Conservation (phyloP, 371 early-diverging fungal species). For the Globomyces sp. region DNA sequence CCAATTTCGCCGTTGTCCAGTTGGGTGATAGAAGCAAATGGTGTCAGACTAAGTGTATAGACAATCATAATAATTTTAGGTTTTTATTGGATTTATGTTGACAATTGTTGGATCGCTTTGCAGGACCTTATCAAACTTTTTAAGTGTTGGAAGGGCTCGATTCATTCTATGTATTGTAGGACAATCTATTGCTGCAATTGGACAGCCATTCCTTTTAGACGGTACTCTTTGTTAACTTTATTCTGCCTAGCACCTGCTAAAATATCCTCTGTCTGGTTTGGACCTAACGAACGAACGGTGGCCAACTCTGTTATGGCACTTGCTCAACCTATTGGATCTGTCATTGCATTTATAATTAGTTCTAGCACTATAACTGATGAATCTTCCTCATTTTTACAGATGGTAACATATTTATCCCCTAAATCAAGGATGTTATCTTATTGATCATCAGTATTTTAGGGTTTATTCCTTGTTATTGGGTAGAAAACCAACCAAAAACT, state of each 20-base stretch:
- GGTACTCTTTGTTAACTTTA: conserved; percentile 6
- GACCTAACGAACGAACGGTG: conserved; percentile 51
- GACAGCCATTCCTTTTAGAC: conserved; percentile 62
- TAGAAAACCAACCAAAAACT: conserved; percentile 47
- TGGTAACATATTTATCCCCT: not conserved
- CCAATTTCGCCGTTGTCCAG: conserved; percentile 15
- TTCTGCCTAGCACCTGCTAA: not conserved
- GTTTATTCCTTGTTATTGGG: conserved; percentile 40
- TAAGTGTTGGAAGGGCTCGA: conserved; percentile 40
- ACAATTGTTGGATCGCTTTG: conserved; percentile 59
- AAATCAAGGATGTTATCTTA: conserved; percentile 27
- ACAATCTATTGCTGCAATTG: conserved; percentile 58
- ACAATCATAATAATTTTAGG: not conserved
- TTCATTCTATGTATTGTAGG: conserved; percentile 54
- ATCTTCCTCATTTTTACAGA: not conserved
- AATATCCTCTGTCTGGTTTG: conserved; percentile 1
- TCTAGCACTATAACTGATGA: conserved; percentile 6
- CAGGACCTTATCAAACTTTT: conserved; percentile 51
- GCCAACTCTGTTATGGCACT: conserved; percentile 30
- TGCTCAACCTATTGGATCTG: conserved; percentile 5
- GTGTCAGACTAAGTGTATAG: conserved; percentile 27
- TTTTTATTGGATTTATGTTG: conserved; percentile 19
- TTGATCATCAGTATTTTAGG: conserved; percentile 25
- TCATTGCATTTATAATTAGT: not conserved
- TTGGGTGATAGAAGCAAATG: conserved; percentile 31